Base-by-base conservation (phyloP, 371 early-diverging fungal species). In the Batkoa obscura region DNA sequence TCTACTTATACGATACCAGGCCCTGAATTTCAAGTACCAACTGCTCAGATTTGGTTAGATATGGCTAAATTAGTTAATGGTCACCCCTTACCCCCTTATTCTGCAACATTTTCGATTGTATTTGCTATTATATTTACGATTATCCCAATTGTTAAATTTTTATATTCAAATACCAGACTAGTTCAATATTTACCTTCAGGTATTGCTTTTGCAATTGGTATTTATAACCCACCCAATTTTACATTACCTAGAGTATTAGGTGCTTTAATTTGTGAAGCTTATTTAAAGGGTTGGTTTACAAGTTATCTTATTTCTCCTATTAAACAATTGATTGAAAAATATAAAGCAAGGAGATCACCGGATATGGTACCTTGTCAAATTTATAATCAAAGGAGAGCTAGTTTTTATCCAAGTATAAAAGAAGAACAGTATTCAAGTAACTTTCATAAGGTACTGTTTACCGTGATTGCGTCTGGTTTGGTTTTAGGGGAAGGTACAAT, bases 161-260 rank as follows among this genome's bases (percentile, higher is more conserved):
- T 54, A 4, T 59, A 57, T 0, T 39, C 57, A 5, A 58, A 60
- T 6, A 59, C 61, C 5, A 38, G 52, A 3, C 71, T 70, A 70
- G 45, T 66, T 10, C 61, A 59, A 0, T 77, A 66, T 61, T 67
- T 82, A 54, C 83, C 84, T 4, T 78, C 78, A 37, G 85, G 84
- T 0, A 84, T 84, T 36, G 85, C 85, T 0, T 86, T 86, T 70
- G 85, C 87, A 9, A 81, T 86, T 38, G 87, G 87, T 17, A 86
- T 86, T 64, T 86, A 84, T 64, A 86, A 84, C 65, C 76, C 85
- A n/a, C 87, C 87, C 13, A 80, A 76, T 57, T 86, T 84, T 54
- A 84, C 83, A 1, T 59, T 84, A 43, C 81, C 84, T 31, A 75
- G 87, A 1, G 77, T 82, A 0, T 68, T 81, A 13, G 87, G 87